These are phyloP conservation scores for Teunomyces gatunensis DNA, from an alignment of 805 yeast genomes.

Conservation along the genomic window DNA sequence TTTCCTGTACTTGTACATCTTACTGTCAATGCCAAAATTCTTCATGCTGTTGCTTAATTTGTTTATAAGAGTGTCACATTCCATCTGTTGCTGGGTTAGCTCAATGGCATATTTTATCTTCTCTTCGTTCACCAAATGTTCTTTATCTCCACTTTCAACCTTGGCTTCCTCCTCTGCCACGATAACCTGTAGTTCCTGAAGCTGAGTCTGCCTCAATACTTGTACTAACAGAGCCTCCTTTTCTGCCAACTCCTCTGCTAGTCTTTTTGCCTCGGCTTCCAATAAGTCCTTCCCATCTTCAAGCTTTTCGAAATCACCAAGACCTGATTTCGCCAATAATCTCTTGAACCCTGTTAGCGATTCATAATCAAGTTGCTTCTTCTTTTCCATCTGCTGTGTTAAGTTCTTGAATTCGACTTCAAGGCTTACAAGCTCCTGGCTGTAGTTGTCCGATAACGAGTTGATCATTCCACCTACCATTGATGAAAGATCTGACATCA, in stretches of 20 bases:
- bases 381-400: slow-evolving; percentile 45
- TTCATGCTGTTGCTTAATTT: slow-evolving; percentile 48
- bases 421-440: slow-evolving; percentile 45
- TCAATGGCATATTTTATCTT: slow-evolving; percentile 14
- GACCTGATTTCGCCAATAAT: slow-evolving; percentile 32
- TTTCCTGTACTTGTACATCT: slow-evolving; percentile 72
- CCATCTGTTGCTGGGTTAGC: slow-evolving; percentile 52
- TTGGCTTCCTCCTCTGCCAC: slow-evolving; percentile 35
- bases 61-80: slow-evolving; percentile 42
- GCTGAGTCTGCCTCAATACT: slow-evolving; percentile 42
- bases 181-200: slow-evolving; percentile 38
- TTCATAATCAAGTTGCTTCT: slow-evolving; percentile 44
- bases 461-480: slow-evolving; percentile 43
- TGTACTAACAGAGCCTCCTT: slow-evolving; percentile 23
- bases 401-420: slow-evolving; percentile 19
- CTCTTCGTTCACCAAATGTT: slow-evolving; percentile 10
- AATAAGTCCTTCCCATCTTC: slow-evolving; percentile 26
- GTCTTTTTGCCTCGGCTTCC: slow-evolving; percentile 13
- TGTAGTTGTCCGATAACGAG: slow-evolving; percentile 56
- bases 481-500: slow-evolving; percentile 30
- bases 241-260: slow-evolving; percentile 12
- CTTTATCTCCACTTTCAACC: slow-evolving; percentile 3
- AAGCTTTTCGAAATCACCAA: slow-evolving; percentile 21
- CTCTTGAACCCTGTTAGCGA: slow-evolving; percentile 23
- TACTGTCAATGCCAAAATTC: slow-evolving; percentile 46